A percentile compares a stretch with the other conserved stretches of the same genome.
These are phyloP conservation scores for Lactifluus piperatus DNA, from an alignment of 768 basidiomycete species.

Conservation along the genomic window DNA sequence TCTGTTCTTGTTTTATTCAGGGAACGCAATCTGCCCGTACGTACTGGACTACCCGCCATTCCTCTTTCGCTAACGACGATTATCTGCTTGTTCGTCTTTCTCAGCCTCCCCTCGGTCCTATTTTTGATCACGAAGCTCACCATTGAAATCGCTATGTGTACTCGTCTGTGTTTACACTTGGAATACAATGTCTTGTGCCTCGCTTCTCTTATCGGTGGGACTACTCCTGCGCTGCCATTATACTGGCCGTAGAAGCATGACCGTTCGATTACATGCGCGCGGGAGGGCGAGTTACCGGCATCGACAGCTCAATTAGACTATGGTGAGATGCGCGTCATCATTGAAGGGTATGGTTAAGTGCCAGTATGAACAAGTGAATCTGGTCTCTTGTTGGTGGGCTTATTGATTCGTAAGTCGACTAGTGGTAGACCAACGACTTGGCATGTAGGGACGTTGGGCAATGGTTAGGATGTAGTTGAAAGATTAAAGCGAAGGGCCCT, in stretches of 20 bases:
- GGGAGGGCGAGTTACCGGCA: neutral
- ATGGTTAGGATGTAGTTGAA: no score
- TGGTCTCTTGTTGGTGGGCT: no score
- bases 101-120: slow-evolving; percentile 18
- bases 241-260: neutral
- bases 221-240: neutral
- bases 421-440: no score
- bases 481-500: no score
- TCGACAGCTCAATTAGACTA: no score
- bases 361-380: no score
- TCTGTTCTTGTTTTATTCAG: slow-evolving; percentile 29
- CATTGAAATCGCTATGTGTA: neutral
- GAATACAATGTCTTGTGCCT: neutral
- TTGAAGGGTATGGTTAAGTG: no score
- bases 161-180: neutral
- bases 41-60: slow-evolving; percentile 22
- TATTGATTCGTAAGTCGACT: no score
- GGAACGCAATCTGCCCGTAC: slow-evolving; percentile 78
- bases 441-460: no score
- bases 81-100: no score
- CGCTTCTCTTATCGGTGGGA: neutral
- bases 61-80: neutral
- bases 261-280: neutral
- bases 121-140: slow-evolving; percentile 19
- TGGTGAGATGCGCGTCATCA: no score